A percentile compares a stretch with the other conserved stretches of the same genome.
Evolutionary conservation across 257 asterid species (phyloP).

Genomic region (Salvia hispanica): DNA sequence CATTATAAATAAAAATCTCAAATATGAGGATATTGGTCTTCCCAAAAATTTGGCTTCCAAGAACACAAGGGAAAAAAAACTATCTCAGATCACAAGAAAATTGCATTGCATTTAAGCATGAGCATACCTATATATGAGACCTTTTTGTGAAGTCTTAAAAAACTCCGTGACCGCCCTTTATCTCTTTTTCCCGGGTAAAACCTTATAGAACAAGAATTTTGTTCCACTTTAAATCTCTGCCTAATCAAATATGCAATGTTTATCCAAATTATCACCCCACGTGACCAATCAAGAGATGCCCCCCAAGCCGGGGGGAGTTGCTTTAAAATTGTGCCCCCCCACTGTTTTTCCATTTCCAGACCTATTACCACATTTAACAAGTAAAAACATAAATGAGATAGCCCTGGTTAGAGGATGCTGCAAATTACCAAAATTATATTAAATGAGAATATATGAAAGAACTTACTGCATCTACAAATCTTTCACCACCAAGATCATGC

Average conservation of each 20-base stretch:
- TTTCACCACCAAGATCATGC: slow-evolving; percentile 82
- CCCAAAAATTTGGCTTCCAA: background rate
- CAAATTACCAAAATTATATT: slow-evolving; percentile 15
- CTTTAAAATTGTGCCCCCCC: slow-evolving; percentile 83
- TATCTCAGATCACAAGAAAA: slow-evolving; percentile 15
- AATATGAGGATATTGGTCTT: background rate
- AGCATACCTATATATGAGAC: slow-evolving; percentile 79
- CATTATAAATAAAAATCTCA: slow-evolving; percentile 15
- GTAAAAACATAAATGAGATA: slow-evolving; percentile 13
- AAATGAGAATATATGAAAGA: slow-evolving; percentile 9
- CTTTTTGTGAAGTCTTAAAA: slow-evolving; percentile 75
- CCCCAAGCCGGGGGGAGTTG: slow-evolving; percentile 90
- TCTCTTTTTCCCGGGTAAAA: slow-evolving; percentile 90
- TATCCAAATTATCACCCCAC: slow-evolving; percentile 61
- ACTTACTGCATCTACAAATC: slow-evolving; percentile 74
- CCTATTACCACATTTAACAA: slow-evolving; percentile 46
- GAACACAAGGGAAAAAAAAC: slow-evolving; percentile 16
- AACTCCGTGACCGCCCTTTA: slow-evolving; percentile 92
- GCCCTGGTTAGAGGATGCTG: background rate
- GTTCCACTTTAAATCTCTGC: background rate
- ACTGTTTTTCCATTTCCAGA: slow-evolving; percentile 89
- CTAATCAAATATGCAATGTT: slow-evolving; percentile 22
- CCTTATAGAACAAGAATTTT: slow-evolving; percentile 41
- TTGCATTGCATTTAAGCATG: background rate
- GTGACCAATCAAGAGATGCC: slow-evolving; percentile 92